Percentiles rank a stretch among this genome's conserved stretches.
Conservation (phyloP, 768 basidiomycete species). For the Leucocoprinus sp. region DNA sequence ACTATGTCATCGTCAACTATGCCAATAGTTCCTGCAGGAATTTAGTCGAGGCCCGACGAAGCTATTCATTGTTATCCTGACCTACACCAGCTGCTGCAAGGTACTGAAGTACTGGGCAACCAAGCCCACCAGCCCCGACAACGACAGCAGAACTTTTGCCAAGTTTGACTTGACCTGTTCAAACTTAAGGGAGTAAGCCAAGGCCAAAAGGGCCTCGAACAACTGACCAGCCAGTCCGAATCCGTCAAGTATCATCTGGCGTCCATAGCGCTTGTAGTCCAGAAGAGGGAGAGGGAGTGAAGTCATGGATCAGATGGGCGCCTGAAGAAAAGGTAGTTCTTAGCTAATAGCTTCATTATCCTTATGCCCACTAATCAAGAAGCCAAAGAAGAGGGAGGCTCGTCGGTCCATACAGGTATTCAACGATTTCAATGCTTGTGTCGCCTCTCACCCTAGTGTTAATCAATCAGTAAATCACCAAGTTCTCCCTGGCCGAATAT, state of each 20-base stretch:
- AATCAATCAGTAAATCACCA: constrained; percentile 32
- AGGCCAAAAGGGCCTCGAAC: neutral
- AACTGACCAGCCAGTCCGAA: constrained; percentile 74
- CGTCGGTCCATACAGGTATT: constrained; percentile 31
- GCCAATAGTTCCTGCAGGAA: constrained; percentile 61
- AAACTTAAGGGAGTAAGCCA: constrained; percentile 10
- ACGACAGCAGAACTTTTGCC: constrained; percentile 71
- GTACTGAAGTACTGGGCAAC: constrained; percentile 93
- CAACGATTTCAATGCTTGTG: neutral
- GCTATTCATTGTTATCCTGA: constrained; percentile 24
- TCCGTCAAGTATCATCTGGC: constrained; percentile 91
- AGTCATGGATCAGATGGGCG: neutral
- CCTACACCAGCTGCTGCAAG: constrained; percentile 90
- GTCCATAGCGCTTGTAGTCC: constrained; percentile 87
- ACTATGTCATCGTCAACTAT: constrained; percentile 88
- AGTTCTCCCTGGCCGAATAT: constrained; percentile 73
- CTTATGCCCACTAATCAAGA: constrained; percentile 5
- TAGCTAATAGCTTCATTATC: constrained; percentile 5
- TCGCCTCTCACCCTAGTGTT: neutral
- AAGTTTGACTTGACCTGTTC: constrained; percentile 75
- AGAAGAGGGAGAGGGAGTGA: constrained; percentile 30
- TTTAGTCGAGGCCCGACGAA: constrained; percentile 1
- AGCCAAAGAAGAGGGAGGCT: constrained; percentile 21
- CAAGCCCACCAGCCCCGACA: constrained; percentile 92
- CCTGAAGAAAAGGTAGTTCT: neutral